phyloP scores from a whole-genome alignment of 1,139 yeast genomes.

The Wickerhamomyces sp. region DNA sequence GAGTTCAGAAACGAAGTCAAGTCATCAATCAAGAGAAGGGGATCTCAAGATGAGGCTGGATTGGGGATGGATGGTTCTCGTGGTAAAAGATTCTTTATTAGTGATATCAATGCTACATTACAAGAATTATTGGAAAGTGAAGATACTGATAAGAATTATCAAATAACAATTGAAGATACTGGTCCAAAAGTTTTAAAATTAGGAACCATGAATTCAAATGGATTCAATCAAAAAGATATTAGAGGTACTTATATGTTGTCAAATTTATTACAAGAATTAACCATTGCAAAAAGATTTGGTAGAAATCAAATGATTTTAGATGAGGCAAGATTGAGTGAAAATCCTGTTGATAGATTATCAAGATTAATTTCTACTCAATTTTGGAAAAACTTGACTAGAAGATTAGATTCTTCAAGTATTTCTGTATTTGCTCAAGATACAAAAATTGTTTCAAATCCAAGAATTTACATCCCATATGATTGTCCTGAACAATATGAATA shows the following conservation, averaged over 20 bases:
- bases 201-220: slow-evolving; percentile 83
- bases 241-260: slow-evolving; percentile 92
- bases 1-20: slow-evolving; percentile 18
- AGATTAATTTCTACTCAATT: slow-evolving; percentile 73
- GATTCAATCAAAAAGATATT: slow-evolving; percentile 65
- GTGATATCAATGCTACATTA: slow-evolving; percentile 71
- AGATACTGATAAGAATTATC: slow-evolving; percentile 83
- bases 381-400: slow-evolving; percentile 78
- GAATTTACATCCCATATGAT: slow-evolving; percentile 73
- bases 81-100: slow-evolving; percentile 58
- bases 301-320: slow-evolving; percentile 72
- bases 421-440: slow-evolving; percentile 74
- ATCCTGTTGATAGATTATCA: slow-evolving; percentile 76
- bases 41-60: slow-evolving; percentile 58
- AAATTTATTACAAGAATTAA: slow-evolving; percentile 81
- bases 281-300: slow-evolving; percentile 80
- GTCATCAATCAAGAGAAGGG: slow-evolving; percentile 43
- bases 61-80: slow-evolving; percentile 27
- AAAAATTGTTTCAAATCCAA: slow-evolving; percentile 68
- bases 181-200: slow-evolving; percentile 87
- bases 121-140: slow-evolving; percentile 66
- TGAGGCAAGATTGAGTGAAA: slow-evolving; percentile 79
- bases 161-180: slow-evolving; percentile 86
- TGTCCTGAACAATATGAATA: slow-evolving; percentile 72
- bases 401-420: slow-evolving; percentile 56